These are phyloP conservation scores for Stagonosporopsis tanaceti DNA, from an alignment of 2,329 filamentous ascomycete genomes.

Conservation along the genomic window DNA sequence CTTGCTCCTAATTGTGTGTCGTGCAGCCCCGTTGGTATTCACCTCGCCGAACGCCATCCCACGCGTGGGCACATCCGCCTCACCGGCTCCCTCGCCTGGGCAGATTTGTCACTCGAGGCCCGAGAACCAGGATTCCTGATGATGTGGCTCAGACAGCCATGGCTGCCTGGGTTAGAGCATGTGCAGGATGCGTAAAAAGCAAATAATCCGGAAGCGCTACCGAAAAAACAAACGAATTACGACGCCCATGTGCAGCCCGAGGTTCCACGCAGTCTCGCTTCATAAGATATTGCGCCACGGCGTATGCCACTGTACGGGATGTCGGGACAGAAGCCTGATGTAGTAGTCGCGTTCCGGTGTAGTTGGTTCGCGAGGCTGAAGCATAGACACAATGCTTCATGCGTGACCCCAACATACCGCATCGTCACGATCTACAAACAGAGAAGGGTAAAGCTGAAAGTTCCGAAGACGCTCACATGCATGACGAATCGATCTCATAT, in stretches of 20 bases:
- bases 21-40: neutral
- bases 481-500: neutral
- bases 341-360: neutral
- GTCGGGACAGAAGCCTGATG: neutral
- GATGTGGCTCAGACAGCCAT: constrained; percentile 6
- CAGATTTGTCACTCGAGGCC: constrained; percentile 4
- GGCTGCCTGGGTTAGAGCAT: constrained; percentile 1
- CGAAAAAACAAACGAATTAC: neutral
- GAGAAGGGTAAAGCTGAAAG: neutral
- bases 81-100: constrained; percentile 6
- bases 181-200: constrained; percentile 16
- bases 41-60: constrained; percentile 3
- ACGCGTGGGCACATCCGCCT: neutral
- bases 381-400: neutral
- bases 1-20: neutral
- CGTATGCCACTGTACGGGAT: neutral
- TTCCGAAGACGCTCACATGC: neutral
- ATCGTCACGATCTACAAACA: neutral
- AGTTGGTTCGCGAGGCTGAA: neutral
- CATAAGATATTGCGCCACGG: neutral
- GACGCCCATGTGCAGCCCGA: neutral
- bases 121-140: neutral
- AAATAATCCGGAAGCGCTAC: constrained; percentile 7
- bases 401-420: neutral
- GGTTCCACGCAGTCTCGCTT: neutral